Evolutionary conservation across 306 rosid species (phyloP).

Genomic region (Heteromeles arbutifolia): DNA sequence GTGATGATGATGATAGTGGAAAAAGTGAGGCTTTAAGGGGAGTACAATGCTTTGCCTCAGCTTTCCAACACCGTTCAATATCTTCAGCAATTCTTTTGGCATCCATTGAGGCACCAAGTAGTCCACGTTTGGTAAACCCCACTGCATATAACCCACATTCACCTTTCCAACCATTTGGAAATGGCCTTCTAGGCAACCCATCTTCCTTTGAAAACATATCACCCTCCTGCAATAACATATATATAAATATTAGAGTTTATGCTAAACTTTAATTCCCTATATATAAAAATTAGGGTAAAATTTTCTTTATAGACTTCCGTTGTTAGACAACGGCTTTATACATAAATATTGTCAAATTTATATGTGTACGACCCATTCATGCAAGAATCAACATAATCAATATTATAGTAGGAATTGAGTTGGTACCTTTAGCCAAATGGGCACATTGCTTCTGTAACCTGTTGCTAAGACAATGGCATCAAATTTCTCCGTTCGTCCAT

Average conservation of each 20-base stretch:
- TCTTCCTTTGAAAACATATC: constrained; percentile 75
- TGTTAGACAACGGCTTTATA: background rate
- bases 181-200: constrained; percentile 69
- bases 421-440: constrained; percentile 86
- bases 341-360: background rate
- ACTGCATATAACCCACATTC: constrained; percentile 75
- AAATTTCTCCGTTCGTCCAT: constrained; percentile 60
- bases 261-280: background rate
- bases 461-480: constrained; percentile 92
- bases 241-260: background rate
- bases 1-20: constrained; percentile 16
- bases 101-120: constrained; percentile 82
- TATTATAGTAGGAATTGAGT: background rate
- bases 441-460: constrained; percentile 97
- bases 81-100: constrained; percentile 78
- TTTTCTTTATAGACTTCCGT: background rate
- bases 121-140: constrained; percentile 89
- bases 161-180: constrained; percentile 97
- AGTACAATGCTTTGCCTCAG: constrained; percentile 38
- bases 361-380: background rate
- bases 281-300: background rate
- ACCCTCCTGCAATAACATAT: constrained; percentile 45
- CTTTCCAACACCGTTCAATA: constrained; percentile 57
- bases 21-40: constrained; percentile 31
- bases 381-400: background rate